Base-by-base conservation (phyloP, 2,329 filamentous ascomycete genomes). In the Ceratocystis albifundus region DNA sequence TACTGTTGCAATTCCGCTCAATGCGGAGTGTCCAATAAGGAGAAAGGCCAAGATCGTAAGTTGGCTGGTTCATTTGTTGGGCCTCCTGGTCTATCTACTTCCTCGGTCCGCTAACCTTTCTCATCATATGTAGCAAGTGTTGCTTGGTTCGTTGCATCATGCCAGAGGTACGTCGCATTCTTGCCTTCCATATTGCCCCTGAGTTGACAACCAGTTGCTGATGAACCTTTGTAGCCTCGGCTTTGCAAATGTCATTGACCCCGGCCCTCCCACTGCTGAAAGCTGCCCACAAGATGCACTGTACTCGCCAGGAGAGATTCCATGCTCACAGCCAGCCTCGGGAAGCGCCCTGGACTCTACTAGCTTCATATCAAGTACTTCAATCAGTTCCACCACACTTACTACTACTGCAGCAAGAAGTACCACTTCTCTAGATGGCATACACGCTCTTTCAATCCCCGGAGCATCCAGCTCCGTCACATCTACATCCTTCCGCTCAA, bases 1-100 rank as follows among this genome's bases (percentile, higher is more conserved):
- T 69, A 69, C 44, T 69, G 69, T 22, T 69, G 69, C 20, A 65
- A 69, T 45, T 69, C 69, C 3, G 66, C 62, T 22, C 66, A 66
- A 8, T 69, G 68, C 36, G 67, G 69, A 7, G 69, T 69, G 15
- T 67, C 62, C 7, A 67, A 68, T 36, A 62, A 59, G 10, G 25
- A 44, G 7, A 48, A 28, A 10, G 68, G 67, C 12, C 66, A 69
- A 25, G 69, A 69, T 61, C 69, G 69, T 69, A n/a, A 61, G 41
- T 32, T 50, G n/a, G 17, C 32, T 4, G 4, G 20, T 53, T 15
- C 22, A 5, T 3, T 8, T 46, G 50, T 36, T 57, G 17, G 4
- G 53, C 53, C 28, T 32, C 25, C n/a, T 7, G 17, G 7, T 36
- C 53, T 3, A 30, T 32, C 17, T 46, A 20, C 17, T 30, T 4